Conservation (phyloP, 352 stramenopile genomes). For the Pythium periplocum region DNA sequence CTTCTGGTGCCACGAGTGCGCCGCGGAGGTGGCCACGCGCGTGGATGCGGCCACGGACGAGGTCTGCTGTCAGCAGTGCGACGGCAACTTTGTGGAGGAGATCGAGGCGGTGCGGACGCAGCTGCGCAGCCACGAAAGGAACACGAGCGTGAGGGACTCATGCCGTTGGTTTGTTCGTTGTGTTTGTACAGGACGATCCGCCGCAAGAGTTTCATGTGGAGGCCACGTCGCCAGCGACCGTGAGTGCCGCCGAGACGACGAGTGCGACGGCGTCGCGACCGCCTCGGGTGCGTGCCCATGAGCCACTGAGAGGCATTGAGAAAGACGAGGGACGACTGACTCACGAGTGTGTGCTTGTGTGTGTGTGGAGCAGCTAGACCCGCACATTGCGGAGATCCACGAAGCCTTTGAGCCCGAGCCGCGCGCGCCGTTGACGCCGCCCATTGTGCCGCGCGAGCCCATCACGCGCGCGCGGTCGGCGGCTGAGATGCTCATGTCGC, state of each 20-base stretch:
- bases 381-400: neutral
- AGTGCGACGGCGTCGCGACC: neutral
- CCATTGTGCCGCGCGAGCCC: neutral
- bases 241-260: neutral
- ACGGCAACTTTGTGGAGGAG: conserved; percentile 83
- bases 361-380: neutral
- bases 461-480: neutral
- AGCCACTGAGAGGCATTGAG: no score
- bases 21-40: conserved; percentile 38
- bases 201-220: conserved; percentile 47
- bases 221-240: neutral
- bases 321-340: no score
- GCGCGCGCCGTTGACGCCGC: neutral
- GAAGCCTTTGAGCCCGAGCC: neutral
- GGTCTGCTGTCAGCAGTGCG: conserved; percentile 64
- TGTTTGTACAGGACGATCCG: conserved; percentile 42
- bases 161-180: neutral
- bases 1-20: conserved; percentile 87
- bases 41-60: conserved; percentile 58
- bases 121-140: neutral
- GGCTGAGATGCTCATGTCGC: neutral
- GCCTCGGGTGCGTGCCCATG: no score
- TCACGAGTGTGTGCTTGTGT: no score
- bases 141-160: conserved; percentile 1
- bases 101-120: conserved; percentile 47